Conservation (phyloP, 176 grass and related monocot genomes). For the Oryza rufipogon region DNA sequence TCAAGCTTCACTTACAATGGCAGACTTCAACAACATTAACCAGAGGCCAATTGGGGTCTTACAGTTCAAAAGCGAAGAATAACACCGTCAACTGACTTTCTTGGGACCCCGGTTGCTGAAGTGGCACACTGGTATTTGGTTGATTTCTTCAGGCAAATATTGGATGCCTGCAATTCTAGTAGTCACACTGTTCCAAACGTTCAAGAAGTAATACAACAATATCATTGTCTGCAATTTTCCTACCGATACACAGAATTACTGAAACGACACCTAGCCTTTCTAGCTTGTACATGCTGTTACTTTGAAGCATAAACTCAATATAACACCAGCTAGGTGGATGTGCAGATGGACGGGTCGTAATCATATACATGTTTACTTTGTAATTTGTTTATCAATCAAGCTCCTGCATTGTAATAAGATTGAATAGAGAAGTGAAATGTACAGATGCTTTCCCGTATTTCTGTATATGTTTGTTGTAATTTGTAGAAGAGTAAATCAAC, state of each 20-base stretch:
- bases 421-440: constrained; percentile 39
- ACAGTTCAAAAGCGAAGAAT: constrained; percentile 88
- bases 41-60: constrained; percentile 42
- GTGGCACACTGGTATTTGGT: constrained; percentile 23
- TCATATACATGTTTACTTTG: constrained; percentile 35
- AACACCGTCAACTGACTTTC: constrained; percentile 18
- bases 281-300: constrained; percentile 42
- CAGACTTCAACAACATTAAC: constrained; percentile 60
- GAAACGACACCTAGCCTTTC: constrained; percentile 20
- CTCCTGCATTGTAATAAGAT: constrained; percentile 55
- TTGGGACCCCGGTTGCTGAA: background rate
- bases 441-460: constrained; percentile 38
- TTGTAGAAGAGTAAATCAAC: constrained; percentile 22
- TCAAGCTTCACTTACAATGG: constrained; percentile 57
- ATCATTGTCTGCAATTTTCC: constrained; percentile 34
- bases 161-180: constrained; percentile 28
- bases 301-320: constrained; percentile 23
- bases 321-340: constrained; percentile 34
- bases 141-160: constrained; percentile 43
- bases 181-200: constrained; percentile 28
- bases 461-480: constrained; percentile 32
- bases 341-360: constrained; percentile 25
- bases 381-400: constrained; percentile 35
- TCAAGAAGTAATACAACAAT: constrained; percentile 32
- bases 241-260: constrained; percentile 45